phyloP scores from a whole-genome alignment of 2,329 filamentous ascomycete genomes.

The Dactylellina sp. region DNA sequence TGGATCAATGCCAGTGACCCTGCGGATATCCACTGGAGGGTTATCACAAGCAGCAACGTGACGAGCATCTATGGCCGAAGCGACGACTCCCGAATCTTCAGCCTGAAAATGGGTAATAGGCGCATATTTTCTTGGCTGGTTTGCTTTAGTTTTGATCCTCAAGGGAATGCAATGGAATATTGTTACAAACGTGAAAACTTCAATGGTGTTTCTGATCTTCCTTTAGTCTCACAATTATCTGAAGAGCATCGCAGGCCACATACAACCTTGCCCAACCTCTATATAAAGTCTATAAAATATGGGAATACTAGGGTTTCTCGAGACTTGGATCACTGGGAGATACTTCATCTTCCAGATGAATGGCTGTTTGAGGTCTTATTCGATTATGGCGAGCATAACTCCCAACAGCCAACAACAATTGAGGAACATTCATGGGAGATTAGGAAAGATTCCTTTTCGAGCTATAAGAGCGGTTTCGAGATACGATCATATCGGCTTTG shows the following conservation, averaged over 20 bases:
- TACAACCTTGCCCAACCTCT: slow-evolving; percentile 12
- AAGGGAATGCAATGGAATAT: too few species aligned
- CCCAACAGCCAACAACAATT: slow-evolving; percentile 29
- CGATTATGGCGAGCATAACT: slow-evolving; percentile 63
- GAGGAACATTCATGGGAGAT: slow-evolving; percentile 38
- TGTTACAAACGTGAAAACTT: too few species aligned
- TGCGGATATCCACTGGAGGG: slow-evolving; percentile 56
- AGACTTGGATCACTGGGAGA: not conserved
- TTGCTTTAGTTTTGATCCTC: too few species aligned
- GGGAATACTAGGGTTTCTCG: slow-evolving; percentile 51
- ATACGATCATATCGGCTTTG: slow-evolving; percentile 59
- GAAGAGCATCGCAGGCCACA: too few species aligned
- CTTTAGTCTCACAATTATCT: too few species aligned
- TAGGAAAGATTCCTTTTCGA: slow-evolving; percentile 62
- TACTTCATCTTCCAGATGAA: not conserved
- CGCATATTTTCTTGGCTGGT: too few species aligned
- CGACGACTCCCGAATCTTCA: slow-evolving; percentile 10
- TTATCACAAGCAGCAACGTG: slow-evolving; percentile 44
- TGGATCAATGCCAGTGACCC: not conserved
- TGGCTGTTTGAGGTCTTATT: slow-evolving; percentile 60
- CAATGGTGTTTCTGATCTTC: too few species aligned
- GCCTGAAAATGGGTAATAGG: not conserved
- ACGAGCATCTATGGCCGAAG: slow-evolving; percentile 42
- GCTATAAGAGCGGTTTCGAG: slow-evolving; percentile 61
- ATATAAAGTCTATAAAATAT: slow-evolving; percentile 58